Conservation (phyloP, 2,329 filamentous ascomycete genomes). For the Paraphaeosphaeria sporulosa region DNA sequence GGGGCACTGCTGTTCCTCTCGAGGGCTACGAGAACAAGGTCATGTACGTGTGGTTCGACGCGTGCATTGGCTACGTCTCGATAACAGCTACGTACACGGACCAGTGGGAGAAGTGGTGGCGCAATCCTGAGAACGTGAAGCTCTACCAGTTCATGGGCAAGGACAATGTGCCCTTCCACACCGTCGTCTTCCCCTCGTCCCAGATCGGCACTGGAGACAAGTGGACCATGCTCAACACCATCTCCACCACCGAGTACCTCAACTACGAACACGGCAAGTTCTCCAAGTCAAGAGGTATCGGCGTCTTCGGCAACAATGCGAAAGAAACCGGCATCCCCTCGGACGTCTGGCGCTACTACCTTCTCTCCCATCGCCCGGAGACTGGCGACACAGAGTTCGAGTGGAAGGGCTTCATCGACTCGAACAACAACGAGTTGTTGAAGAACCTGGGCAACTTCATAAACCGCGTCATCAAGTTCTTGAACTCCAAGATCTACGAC, state of each 20-base stretch:
- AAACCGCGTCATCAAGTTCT: constrained; percentile 69
- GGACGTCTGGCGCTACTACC: constrained; percentile 93
- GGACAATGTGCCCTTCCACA: constrained; percentile 87
- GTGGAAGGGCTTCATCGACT: constrained; percentile 82
- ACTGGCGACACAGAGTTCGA: constrained; percentile 88
- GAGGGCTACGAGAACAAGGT: constrained; percentile 77
- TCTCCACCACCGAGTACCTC: constrained; percentile 82
- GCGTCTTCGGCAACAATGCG: constrained; percentile 90
- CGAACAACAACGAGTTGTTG: constrained; percentile 89
- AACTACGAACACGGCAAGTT: constrained; percentile 70
- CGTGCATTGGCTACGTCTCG: constrained; percentile 92
- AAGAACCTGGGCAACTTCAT: constrained; percentile 72
- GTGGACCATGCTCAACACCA: constrained; percentile 89
- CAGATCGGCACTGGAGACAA: constrained; percentile 84
- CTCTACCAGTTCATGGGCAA: constrained; percentile 96
- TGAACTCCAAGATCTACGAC: constrained; percentile 75
- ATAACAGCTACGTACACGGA: constrained; percentile 91
- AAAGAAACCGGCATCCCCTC: constrained; percentile 83
- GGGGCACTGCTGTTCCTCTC: constrained; percentile 74
- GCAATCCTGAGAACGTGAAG: constrained; percentile 83
- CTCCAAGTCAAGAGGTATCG: constrained; percentile 86
- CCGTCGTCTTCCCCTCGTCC: constrained; percentile 87
- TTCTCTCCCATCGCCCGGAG: constrained; percentile 85
- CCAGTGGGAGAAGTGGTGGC: constrained; percentile 95
- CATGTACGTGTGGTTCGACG: constrained; percentile 93